These are phyloP conservation scores for Argentina anserina DNA, from an alignment of 306 rosid species.

Conservation along the genomic window DNA sequence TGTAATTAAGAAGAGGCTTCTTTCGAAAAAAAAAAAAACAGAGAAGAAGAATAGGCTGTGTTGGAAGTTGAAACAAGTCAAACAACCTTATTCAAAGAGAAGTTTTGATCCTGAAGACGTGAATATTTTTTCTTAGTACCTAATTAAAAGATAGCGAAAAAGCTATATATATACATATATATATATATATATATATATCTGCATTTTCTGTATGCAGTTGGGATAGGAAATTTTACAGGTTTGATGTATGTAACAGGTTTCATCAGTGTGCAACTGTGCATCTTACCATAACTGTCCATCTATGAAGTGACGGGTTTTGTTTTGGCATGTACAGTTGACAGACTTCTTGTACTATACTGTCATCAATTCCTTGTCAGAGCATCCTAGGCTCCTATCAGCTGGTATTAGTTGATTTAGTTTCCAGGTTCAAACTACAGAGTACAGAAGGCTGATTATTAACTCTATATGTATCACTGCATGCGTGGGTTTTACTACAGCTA, in stretches of 20 bases:
- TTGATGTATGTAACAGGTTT: neutral
- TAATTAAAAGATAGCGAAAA: neutral
- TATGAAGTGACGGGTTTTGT: neutral
- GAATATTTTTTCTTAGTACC: neutral
- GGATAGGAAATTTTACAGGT: neutral
- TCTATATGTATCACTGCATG: too few species aligned
- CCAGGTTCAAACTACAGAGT: too few species aligned
- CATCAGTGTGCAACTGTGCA: neutral
- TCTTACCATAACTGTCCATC: neutral
- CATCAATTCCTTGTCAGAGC: too few species aligned
- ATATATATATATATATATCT: too few species aligned
- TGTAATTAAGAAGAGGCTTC: neutral
- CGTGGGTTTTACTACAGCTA: too few species aligned
- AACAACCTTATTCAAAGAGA: neutral
- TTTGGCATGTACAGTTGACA: slow-evolving; percentile 1
- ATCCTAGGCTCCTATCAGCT: too few species aligned
- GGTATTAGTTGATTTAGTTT: too few species aligned
- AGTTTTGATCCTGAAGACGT: neutral
- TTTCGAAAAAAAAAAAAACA: too few species aligned
- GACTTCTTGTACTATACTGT: neutral
- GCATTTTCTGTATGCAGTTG: neutral
- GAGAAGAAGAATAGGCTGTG: neutral
- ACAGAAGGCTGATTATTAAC: too few species aligned
- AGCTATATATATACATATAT: too few species aligned
- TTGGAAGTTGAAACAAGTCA: too few species aligned